These are phyloP conservation scores for Aleurites moluccanus DNA, from an alignment of 441 rosid species.

Conservation along the genomic window DNA sequence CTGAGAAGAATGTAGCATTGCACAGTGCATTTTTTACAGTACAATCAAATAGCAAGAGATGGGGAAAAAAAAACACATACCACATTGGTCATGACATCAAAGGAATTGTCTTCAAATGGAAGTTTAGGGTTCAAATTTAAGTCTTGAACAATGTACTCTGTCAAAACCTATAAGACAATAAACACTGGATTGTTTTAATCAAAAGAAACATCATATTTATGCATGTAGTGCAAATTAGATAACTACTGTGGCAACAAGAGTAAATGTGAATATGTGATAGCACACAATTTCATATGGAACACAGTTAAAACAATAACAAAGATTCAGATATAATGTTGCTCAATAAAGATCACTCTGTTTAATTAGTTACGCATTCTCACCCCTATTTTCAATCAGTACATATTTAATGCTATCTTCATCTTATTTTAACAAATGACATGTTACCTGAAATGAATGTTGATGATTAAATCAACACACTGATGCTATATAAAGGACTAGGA, in stretches of 20 bases:
- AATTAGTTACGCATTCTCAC: no score
- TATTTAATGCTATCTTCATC: no score
- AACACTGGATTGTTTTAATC: background rate
- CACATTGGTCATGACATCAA: conserved; percentile 87
- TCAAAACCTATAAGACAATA: conserved; percentile 57
- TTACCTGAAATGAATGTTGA: background rate
- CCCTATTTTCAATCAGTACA: no score
- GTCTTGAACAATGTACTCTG: conserved; percentile 85
- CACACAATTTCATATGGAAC: background rate
- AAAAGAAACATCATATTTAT: background rate
- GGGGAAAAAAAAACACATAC: conserved; percentile 38
- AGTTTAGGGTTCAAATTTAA: conserved; percentile 71
- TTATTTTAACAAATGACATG: background rate
- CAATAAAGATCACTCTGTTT: no score
- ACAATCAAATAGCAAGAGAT: conserved; percentile 11
- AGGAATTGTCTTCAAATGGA: conserved; percentile 83
- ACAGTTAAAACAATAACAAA: no score
- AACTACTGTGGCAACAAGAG: background rate
- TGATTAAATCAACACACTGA: background rate
- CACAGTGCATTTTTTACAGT: background rate
- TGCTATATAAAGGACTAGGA: background rate
- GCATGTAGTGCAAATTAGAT: background rate
- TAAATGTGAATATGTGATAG: background rate
- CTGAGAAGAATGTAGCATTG: background rate
- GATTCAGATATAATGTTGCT: no score